Conservation (phyloP, 345 rosid genomes). For the Hypericum perforatum region DNA sequence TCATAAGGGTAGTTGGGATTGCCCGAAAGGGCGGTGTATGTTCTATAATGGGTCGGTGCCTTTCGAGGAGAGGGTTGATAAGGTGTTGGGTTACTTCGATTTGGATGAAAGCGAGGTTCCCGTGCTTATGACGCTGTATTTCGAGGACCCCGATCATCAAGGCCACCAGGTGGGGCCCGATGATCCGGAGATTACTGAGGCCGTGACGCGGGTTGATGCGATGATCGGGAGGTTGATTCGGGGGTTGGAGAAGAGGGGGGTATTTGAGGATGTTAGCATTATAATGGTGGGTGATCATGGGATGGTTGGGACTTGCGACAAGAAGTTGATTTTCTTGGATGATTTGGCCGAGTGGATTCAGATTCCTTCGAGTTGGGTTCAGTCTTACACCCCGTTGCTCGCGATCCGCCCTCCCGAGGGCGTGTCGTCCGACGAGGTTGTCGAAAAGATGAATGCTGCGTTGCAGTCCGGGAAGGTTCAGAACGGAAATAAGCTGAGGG, state of each 20-base stretch:
- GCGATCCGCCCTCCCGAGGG: constrained; percentile 62
- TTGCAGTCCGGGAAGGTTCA: constrained; percentile 58
- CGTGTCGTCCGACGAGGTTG: constrained; percentile 34
- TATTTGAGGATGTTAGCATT: constrained; percentile 74
- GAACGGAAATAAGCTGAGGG: constrained; percentile 61
- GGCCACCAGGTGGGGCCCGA: constrained; percentile 93
- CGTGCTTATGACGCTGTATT: constrained; percentile 68
- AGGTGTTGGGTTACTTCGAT: constrained; percentile 66
- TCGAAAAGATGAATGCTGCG: constrained; percentile 75
- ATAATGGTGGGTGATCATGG: constrained; percentile 96
- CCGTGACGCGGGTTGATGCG: constrained; percentile 56
- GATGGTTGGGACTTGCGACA: constrained; percentile 93
- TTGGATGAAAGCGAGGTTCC: constrained; percentile 58
- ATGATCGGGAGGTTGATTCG: constrained; percentile 68
- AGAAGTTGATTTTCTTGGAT: constrained; percentile 55
- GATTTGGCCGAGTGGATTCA: constrained; percentile 69
- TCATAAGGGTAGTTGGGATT: constrained; percentile 78
- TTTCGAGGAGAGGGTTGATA: constrained; percentile 78
- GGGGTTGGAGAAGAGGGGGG: constrained; percentile 71
- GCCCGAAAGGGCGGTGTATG: constrained; percentile 52
- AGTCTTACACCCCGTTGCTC: constrained; percentile 56
- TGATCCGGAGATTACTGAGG: constrained; percentile 74
- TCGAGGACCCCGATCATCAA: constrained; percentile 97
- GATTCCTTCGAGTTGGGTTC: constrained; percentile 67
- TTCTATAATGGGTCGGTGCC: constrained; percentile 63